Conservation (phyloP, 768 basidiomycete species). For the Auriscalpium vulgare region DNA sequence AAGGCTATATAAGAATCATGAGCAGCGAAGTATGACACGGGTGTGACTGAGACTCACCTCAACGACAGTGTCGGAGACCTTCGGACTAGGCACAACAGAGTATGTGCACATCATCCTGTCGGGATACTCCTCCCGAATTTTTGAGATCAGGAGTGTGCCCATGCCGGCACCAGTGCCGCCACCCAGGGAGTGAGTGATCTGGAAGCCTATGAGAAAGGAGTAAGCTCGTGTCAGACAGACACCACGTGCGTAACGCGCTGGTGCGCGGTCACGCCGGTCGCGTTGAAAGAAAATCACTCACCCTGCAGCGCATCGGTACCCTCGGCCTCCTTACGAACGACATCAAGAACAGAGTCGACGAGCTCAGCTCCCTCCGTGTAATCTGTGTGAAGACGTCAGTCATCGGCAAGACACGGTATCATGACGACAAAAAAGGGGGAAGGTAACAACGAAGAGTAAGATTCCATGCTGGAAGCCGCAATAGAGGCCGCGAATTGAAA, state of each 20-base stretch:
- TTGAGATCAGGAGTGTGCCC: slow-evolving; percentile 98
- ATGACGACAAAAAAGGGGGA: slow-evolving; percentile 16
- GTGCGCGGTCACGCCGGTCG: slow-evolving; percentile 7
- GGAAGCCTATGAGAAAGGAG: slow-evolving; percentile 64
- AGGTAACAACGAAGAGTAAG: slow-evolving; percentile 5
- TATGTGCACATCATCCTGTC: slow-evolving; percentile 99
- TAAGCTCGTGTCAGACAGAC: not conserved
- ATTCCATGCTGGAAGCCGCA: not conserved
- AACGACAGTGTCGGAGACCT: slow-evolving; percentile 98
- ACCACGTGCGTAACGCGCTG: slow-evolving; percentile 10
- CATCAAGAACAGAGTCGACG: slow-evolving; percentile 95
- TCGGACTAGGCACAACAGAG: slow-evolving; percentile 95
- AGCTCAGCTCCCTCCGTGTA: slow-evolving; percentile 97
- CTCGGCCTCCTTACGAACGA: slow-evolving; percentile 98
- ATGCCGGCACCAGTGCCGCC: slow-evolving; percentile 99
- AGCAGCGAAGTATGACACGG: not conserved
- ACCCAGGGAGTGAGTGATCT: slow-evolving; percentile 97
- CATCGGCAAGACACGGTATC: slow-evolving; percentile 4
- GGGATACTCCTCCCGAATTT: slow-evolving; percentile 98
- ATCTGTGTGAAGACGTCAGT: slow-evolving; percentile 38
- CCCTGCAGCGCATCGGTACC: slow-evolving; percentile 95
- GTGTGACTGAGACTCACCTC: slow-evolving; percentile 42
- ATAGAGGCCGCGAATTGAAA: not conserved
- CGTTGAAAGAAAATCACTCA: slow-evolving; percentile 24
- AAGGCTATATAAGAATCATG: slow-evolving; percentile 48